Percentiles rank a stretch among this genome's conserved stretches.
phyloP scores from a whole-genome alignment of 2,329 filamentous ascomycete genomes.

The Microsporum ferrugineum region DNA sequence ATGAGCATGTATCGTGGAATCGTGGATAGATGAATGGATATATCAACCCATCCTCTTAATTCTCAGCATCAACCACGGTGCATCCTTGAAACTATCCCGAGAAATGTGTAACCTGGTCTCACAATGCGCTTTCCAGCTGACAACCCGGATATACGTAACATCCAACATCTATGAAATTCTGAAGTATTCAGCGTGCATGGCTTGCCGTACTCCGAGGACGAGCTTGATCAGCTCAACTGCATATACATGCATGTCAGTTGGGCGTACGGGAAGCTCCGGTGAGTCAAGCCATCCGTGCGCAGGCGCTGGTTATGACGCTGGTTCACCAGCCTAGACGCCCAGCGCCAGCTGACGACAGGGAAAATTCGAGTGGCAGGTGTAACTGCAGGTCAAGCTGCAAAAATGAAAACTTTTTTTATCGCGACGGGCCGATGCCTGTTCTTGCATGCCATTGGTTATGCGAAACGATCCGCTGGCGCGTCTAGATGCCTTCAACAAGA shows the following conservation, averaged over 20 bases:
- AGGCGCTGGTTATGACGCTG: not conserved
- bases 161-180: not conserved
- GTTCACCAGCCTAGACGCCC: constrained; percentile 3
- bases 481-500: not conserved
- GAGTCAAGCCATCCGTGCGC: not conserved
- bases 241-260: not conserved
- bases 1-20: not conserved
- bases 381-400: not conserved
- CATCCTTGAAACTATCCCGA: not conserved
- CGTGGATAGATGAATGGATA: constrained; percentile 2
- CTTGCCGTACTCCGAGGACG: constrained; percentile 1
- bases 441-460: not conserved
- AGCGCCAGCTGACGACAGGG: not conserved
- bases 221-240: not conserved
- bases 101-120: not conserved
- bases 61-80: not conserved
- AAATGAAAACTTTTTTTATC: not conserved
- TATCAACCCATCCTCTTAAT: not conserved
- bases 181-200: not conserved
- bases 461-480: constrained; percentile 1
- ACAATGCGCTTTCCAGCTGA: not conserved
- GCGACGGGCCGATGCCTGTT: constrained; percentile 2
- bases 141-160: not conserved
- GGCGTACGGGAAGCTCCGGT: not conserved
- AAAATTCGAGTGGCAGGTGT: not conserved